A percentile compares a stretch with the other conserved stretches of the same genome.
These are phyloP conservation scores for Cystobasidium tubakii DNA, from an alignment of 768 basidiomycete genomes.

Conservation along the genomic window DNA sequence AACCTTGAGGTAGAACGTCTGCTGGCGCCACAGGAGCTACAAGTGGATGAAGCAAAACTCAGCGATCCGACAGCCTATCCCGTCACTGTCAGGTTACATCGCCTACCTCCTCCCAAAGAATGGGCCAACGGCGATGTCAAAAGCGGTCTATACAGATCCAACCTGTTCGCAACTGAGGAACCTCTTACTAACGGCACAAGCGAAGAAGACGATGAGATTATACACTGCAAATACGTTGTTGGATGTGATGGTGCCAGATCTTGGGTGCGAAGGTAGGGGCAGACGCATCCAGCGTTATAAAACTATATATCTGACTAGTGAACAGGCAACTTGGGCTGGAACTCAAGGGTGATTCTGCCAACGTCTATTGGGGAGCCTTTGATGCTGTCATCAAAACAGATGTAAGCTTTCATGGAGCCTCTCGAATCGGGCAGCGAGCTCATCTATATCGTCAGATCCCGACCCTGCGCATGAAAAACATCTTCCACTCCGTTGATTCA, in stretches of 20 bases:
- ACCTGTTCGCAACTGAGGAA: slow-evolving; percentile 38
- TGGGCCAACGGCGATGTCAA: slow-evolving; percentile 33
- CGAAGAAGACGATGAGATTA: slow-evolving; percentile 27
- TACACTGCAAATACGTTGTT: slow-evolving; percentile 37
- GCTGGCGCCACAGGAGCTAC: slow-evolving; percentile 2
- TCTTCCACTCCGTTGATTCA: slow-evolving; percentile 24
- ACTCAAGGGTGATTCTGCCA: slow-evolving; percentile 39
- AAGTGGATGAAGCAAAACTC: slow-evolving; percentile 12
- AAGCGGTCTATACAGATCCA: slow-evolving; percentile 36
- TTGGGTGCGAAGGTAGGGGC: slow-evolving; percentile 36
- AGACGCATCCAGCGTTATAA: too few relatives aligned
- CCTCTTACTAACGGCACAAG: not conserved
- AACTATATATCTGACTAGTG: too few relatives aligned
- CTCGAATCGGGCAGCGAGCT: not conserved
- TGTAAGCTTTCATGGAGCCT: not conserved
- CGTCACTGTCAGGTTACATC: slow-evolving; percentile 27
- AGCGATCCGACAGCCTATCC: slow-evolving; percentile 32
- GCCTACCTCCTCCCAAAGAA: slow-evolving; percentile 34
- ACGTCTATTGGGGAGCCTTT: slow-evolving; percentile 38
- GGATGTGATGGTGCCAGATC: slow-evolving; percentile 39
- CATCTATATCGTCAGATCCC: slow-evolving; percentile 12
- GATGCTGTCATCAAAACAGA: slow-evolving; percentile 37
- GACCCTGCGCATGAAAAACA: slow-evolving; percentile 38
- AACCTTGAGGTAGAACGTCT: slow-evolving; percentile 32
- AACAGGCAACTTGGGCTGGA: slow-evolving; percentile 37